Base-by-base conservation (phyloP, 2,329 filamentous ascomycete species). In the Aspergillus sp. region DNA sequence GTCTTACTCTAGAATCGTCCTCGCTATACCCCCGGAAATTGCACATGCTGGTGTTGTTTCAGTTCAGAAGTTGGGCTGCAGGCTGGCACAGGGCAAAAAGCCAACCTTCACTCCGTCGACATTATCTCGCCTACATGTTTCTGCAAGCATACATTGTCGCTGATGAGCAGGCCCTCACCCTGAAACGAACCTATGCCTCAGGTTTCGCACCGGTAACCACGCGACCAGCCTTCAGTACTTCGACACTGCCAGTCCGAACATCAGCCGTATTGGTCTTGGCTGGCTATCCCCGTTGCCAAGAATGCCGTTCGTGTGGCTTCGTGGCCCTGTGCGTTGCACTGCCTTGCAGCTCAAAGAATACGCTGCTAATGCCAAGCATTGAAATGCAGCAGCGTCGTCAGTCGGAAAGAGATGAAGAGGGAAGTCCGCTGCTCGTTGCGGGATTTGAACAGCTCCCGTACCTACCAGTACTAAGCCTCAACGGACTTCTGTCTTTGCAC, bases 271-370 rank as follows among this genome's bases (percentile, higher is more conserved):
- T 30, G 9, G 26, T 11, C 26, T 30, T 30, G 26, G 26, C 7
- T 9, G 9, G 26, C 8, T 30, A 30, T 30, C 26, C 5, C 18
- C 20, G 15, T 18, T 17, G 50, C 48, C 48, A 59, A 57, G 49
- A 53, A 57, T 48, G 36, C 48, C 44, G 45, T 52, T 51, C 60
- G 60, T 53, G 36, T 60, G 57, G 53, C 36, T 47, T n/a, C 42
- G 38, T 43, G 51, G 38, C 36, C 54, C 56, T 45, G 49, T 49
- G 36, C 38, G 52, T 38, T 49, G 58, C 48, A 38, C 53, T 53
- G 52, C 62, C 50, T 60, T 48, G 57, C 26, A 63, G 59, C 62
- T 57, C 48, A 60, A 38, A 51, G 51, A 55, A 47, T 3, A 24
- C n/a, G 17, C 26, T 47, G 43, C 6, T 3, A n/a, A 13, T 17